Base-by-base conservation (phyloP, 2,329 filamentous ascomycete species). In the Exophiala sideris region DNA sequence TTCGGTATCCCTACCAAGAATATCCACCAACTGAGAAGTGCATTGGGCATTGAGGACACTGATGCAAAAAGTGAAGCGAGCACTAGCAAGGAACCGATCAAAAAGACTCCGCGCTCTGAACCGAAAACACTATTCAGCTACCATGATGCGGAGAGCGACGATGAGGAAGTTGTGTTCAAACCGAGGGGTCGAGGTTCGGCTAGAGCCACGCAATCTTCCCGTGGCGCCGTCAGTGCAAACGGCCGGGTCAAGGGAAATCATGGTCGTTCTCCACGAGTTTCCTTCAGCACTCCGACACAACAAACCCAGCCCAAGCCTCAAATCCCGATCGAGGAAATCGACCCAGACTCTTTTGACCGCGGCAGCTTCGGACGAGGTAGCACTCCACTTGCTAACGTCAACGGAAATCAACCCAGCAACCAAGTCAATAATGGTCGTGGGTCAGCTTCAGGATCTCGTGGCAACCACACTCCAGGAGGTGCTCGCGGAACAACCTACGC, bases 261-360 rank as follows among this genome's bases (percentile, higher is more conserved):
- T 45, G 29, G 39, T 12, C 52, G 54, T 38, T 55, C 56, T 38
- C 56, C 58, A 14, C 33, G 60, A 38, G 38, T 48, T 16, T 61
- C 58, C 21, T 62, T 62, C 57, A 58, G 56, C 39, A 53, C 54
- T 20, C 47, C 56, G 32, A 24, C 36, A 20, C 48, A 54, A 33
- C 32, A 53, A 16, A 44, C 36, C n/a, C 48, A 45, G 29, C 34
- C 36, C 32, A 63, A 63, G 42, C 62, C 62, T 14, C 73, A 75
- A 57, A 69, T 76, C 12, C 74, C 74, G 1, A 73, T 73, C 3
- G 67, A 73, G 50, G 74, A 75, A 9, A 77, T 77, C 41, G 74
- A 77, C 48, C 74, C 74, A 1, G 69, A 77, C 60, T 77, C 74
- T 1, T 77, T 77, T 59, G 76, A 71, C 58, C 73, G 74, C 14